Evolutionary conservation across 1,284 basidiomycete species (phyloP).

Genomic region (Ustilago trichophora): DNA sequence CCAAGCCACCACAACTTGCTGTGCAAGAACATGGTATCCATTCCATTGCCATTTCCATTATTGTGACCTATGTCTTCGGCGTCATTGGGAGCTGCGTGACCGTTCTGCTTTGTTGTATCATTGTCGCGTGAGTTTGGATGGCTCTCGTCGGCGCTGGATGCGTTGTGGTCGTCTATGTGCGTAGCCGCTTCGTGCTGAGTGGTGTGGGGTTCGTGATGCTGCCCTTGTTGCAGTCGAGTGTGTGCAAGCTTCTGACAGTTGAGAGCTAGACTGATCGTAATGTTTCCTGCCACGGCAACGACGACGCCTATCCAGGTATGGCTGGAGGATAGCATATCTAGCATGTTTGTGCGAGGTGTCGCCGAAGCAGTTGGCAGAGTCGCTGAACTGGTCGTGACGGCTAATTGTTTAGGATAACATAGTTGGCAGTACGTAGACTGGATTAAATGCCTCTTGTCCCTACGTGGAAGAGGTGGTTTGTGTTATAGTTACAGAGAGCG

Average conservation of each 20-base stretch:
- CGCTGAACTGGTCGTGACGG: too few species aligned
- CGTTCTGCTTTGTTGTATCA: not conserved
- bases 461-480: too few species aligned
- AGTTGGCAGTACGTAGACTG: too few species aligned
- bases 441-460: too few species aligned
- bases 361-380: too few species aligned
- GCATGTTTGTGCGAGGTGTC: too few species aligned
- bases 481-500: too few species aligned
- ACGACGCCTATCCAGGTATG: slow-evolving; percentile 76
- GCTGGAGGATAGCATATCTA: slow-evolving; percentile 19
- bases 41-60: slow-evolving; percentile 12
- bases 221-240: slow-evolving; percentile 71
- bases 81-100: not conserved
- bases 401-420: too few species aligned
- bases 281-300: slow-evolving; percentile 83
- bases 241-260: slow-evolving; percentile 85
- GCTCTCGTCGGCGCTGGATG: too few species aligned
- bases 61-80: not conserved
- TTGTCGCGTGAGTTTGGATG: not conserved
- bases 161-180: too few species aligned
- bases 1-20: slow-evolving; percentile 89
- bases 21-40: slow-evolving; percentile 54
- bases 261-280: slow-evolving; percentile 87
- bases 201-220: too few species aligned
- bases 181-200: too few species aligned